Evolutionary conservation across 2,329 filamentous ascomycete genomes (phyloP), one percentile per base, ranked within the genome.

Genomic region (Phialemoniopsis sp.): DNA sequence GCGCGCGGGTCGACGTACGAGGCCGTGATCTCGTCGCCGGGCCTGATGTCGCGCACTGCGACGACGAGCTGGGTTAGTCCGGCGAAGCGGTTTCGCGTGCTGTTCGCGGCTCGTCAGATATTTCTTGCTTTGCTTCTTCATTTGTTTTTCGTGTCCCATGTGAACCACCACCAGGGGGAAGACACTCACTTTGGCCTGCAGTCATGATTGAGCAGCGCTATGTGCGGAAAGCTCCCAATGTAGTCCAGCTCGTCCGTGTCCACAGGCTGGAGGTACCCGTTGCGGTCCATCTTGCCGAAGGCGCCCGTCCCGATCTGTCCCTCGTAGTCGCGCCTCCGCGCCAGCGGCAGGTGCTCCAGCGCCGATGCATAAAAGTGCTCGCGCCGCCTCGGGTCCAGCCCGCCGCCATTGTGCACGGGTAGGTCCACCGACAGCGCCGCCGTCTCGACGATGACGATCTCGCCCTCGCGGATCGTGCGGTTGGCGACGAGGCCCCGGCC

Each of bases 161-260:
- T n/a, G n/a, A n/a, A n/a, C n/a, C n/a, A n/a, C n/a, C n/a, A n/a
- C n/a, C n/a, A n/a, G n/a, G 14, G 8, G 15, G 4, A n/a, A 10
- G 14, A n/a, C 4, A 41, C 58, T 57, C 38, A 64, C 62, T 66
- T 67, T 26, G 63, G 62, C 31, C 63, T 50, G 35, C 64, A 67
- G 43, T 65, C 62, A 34, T 67, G 63, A 37, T 67, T 67, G 8
- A 65, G 46, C 31, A 48, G 49, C 18, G 58, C 55, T 3, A 60
- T 52, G 14, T 63, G 57, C 4, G 60, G 58, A 35, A 57, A 67
- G 10, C 48, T 49, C 4, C 52, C 59, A 4, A 64, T 41, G 35
- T 66, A 64, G 3, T 50, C 46, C 2, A 49, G 42, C 10, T 50
- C 41, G 8, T 51, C 31, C 3, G 49, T 54, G 36, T 52, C 51